phyloP scores from a whole-genome alignment of 73 alveolate species.

The Paramecium pentaurelia region DNA sequence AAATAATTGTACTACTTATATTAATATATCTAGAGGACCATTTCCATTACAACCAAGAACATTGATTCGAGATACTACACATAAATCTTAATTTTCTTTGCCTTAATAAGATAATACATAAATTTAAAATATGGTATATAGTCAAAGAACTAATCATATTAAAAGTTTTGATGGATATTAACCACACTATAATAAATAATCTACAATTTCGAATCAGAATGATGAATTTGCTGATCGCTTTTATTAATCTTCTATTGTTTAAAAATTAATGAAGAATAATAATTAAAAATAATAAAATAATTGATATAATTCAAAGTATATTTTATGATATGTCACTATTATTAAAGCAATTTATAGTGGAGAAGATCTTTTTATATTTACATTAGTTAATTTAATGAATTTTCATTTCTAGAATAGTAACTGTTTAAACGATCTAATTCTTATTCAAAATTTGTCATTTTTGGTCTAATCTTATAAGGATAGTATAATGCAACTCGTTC shows the following conservation, averaged over 20 bases:
- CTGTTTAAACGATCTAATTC: slow-evolving; percentile 21
- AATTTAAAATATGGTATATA: background rate
- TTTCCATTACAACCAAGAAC: background rate
- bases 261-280: background rate
- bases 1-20: background rate
- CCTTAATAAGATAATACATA: background rate
- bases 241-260: background rate
- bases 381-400: slow-evolving; percentile 40
- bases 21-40: background rate
- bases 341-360: background rate
- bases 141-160: background rate
- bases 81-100: background rate
- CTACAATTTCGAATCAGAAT: background rate
- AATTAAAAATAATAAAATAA: background rate
- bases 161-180: background rate
- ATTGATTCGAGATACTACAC: background rate
- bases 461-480: background rate
- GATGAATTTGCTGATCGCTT: background rate
- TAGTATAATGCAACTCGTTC: slow-evolving; percentile 17
- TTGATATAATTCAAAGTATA: background rate
- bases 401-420: slow-evolving; percentile 34
- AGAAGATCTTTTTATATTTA: slow-evolving; percentile 26
- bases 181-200: background rate
- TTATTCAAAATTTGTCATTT: slow-evolving; percentile 36
- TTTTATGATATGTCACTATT: background rate